Base-by-base conservation (phyloP, 1,284 basidiomycete species). In the Sphagnurus paluster region DNA sequence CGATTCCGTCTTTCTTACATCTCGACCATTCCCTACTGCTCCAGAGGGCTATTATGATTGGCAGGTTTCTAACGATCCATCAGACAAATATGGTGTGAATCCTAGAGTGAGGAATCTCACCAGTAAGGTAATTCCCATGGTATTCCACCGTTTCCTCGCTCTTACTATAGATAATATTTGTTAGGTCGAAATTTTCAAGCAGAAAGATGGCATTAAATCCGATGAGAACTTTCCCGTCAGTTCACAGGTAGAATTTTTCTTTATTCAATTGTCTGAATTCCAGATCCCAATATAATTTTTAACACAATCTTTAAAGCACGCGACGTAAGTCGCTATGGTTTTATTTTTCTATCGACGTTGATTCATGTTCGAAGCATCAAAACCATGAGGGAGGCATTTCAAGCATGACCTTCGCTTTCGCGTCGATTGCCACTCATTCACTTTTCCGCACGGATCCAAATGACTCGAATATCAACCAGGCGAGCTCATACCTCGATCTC, bases 401-500 rank as follows among this genome's bases (percentile, higher is more conserved):
- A 9, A 72, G 69, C 43, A 52, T 77, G 41, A 73, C 70, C 34
- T 80, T 80, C 50, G 71, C 74, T 1, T 76, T 71, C 45, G 74
- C 74, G 0, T 66, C 70, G 1, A 59, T 77, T 24, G 71, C 76
- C 45, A 74, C 68, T 7, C 75, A 75, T 48, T 70, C 70, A 2
- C 54, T 77, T 7, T 77, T 77, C 65, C 59, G 69, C 11, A 72
- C 72, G 2, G 66, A 71, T 43, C 54, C 54, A 5, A 43, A 55
- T 1, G 64, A 75, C 43, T 63, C 60, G 49, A 65, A 58, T 30
- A 74, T 75, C 56, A 84, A 84, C 62, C 66, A 75, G 32, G 75
- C 81, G 4, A 75, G 72, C 26, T 79, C 76, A 3, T 84, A 83
- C 54, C 69, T 84, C 42, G 81, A 84, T 50, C 65, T 82, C 13